A percentile compares a stretch with the other conserved stretches of the same genome.
These are phyloP conservation scores for Pichia pseudocactophila DNA, from an alignment of 805 yeast species.

Conservation along the genomic window DNA sequence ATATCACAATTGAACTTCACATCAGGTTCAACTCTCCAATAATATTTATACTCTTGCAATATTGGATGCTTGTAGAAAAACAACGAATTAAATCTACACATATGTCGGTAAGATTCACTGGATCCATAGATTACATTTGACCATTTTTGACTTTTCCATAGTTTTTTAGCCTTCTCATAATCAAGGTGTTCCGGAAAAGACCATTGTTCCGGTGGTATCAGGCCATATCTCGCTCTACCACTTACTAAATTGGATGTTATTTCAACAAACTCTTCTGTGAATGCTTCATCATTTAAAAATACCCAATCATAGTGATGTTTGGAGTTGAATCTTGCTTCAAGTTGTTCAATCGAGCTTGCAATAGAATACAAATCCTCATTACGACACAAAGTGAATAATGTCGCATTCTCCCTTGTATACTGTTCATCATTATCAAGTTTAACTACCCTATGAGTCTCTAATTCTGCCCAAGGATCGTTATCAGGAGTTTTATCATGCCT, in stretches of 20 bases:
- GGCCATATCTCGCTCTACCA: slow-evolving; percentile 56
- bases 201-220: slow-evolving; percentile 58
- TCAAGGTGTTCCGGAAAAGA: slow-evolving; percentile 40
- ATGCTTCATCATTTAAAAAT: slow-evolving; percentile 60
- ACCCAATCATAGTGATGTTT: slow-evolving; percentile 66
- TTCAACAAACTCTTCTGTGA: slow-evolving; percentile 44
- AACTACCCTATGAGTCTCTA: no score
- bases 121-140: slow-evolving; percentile 42
- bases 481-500: no score
- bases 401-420: no score
- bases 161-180: slow-evolving; percentile 8
- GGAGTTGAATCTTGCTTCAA: slow-evolving; percentile 41
- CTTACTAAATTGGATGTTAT: slow-evolving; percentile 41
- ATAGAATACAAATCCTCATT: not conserved
- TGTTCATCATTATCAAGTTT: no score
- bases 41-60: slow-evolving; percentile 62
- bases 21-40: slow-evolving; percentile 89
- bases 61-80: slow-evolving; percentile 67
- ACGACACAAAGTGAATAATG: no score
- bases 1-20: slow-evolving; percentile 68
- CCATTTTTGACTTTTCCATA: no score
- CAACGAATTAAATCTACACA: slow-evolving; percentile 84
- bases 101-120: slow-evolving; percentile 60
- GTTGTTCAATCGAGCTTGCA: not conserved
- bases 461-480: no score